Percentiles rank a stretch among this genome's conserved stretches.
phyloP scores from a whole-genome alignment of 2,329 filamentous ascomycete species.

The Eutypella sp. region DNA sequence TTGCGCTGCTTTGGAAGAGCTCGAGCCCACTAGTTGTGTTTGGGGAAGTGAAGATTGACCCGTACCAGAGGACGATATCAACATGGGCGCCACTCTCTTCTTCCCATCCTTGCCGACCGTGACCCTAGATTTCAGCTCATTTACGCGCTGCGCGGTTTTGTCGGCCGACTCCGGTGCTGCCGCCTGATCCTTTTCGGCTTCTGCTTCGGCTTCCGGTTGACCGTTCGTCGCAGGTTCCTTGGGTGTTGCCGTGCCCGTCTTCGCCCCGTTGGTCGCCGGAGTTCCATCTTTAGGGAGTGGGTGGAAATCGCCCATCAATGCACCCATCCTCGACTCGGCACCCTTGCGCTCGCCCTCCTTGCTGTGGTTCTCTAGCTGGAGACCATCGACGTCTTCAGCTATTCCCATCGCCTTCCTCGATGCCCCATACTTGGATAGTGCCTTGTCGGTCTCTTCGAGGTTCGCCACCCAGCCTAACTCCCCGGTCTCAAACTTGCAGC shows the following conservation, averaged over 20 bases:
- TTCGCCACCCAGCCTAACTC: slow-evolving; percentile 88
- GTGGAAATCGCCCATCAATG: slow-evolving; percentile 85
- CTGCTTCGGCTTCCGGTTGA: slow-evolving; percentile 21
- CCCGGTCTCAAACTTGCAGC: slow-evolving; percentile 74
- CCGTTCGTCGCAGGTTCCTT: slow-evolving; percentile 33
- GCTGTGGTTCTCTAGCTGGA: slow-evolving; percentile 84
- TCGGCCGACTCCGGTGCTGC: slow-evolving; percentile 44
- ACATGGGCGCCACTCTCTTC: slow-evolving; percentile 86
- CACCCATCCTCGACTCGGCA: slow-evolving; percentile 93
- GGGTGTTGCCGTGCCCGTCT: slow-evolving; percentile 30
- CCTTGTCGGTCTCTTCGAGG: slow-evolving; percentile 85
- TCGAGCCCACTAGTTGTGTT: slow-evolving; percentile 77
- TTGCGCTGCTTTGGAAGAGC: slow-evolving; percentile 56
- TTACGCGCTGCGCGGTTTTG: slow-evolving; percentile 50
- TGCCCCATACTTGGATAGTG: slow-evolving; percentile 86
- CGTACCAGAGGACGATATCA: slow-evolving; percentile 84
- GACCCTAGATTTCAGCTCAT: slow-evolving; percentile 77
- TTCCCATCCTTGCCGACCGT: slow-evolving; percentile 96
- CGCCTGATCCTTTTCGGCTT: slow-evolving; percentile 30
- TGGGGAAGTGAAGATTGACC: slow-evolving; percentile 86
- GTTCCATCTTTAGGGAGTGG: slow-evolving; percentile 46
- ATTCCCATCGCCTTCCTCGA: slow-evolving; percentile 86
- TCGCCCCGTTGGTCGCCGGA: slow-evolving; percentile 48
- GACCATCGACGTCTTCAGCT: slow-evolving; percentile 83
- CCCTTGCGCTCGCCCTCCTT: slow-evolving; percentile 86